These are phyloP conservation scores for Zea mays DNA, from an alignment of 176 grass and related monocot species.

Conservation along the genomic window DNA sequence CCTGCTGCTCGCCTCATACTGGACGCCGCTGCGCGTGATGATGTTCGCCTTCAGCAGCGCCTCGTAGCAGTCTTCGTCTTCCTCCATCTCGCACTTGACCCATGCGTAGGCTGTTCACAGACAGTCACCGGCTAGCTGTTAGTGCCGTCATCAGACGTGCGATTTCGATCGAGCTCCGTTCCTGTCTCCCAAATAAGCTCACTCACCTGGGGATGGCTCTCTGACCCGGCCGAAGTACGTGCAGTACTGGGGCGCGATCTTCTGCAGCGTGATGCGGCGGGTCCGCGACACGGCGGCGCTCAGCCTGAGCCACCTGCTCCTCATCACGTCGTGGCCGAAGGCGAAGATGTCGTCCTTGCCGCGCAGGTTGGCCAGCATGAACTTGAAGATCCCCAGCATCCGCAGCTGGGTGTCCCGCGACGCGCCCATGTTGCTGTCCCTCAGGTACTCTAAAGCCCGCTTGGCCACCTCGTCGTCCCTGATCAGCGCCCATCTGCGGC, in stretches of 20 bases:
- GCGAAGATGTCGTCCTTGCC: slow-evolving; percentile 60
- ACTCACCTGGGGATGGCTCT: slow-evolving; percentile 68
- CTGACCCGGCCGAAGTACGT: slow-evolving; percentile 57
- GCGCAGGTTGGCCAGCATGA: slow-evolving; percentile 53
- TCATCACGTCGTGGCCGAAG: slow-evolving; percentile 58
- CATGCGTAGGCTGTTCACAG: slow-evolving; percentile 54
- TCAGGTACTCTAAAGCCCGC: slow-evolving; percentile 34
- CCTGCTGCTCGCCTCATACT: slow-evolving; percentile 9
- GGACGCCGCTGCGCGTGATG: slow-evolving; percentile 33
- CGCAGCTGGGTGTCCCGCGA: slow-evolving; percentile 77
- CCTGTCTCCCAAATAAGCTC: not conserved
- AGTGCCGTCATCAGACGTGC: too few relatives aligned
- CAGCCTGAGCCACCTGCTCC: slow-evolving; percentile 53
- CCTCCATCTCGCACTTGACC: slow-evolving; percentile 75
- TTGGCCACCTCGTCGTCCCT: slow-evolving; percentile 52
- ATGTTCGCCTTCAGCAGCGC: slow-evolving; percentile 55
- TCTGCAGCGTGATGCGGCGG: slow-evolving; percentile 65
- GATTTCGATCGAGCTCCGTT: too few relatives aligned
- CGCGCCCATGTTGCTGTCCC: slow-evolving; percentile 45
- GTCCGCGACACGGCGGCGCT: slow-evolving; percentile 49
- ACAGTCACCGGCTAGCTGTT: not conserved
- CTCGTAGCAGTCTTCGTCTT: slow-evolving; percentile 57
- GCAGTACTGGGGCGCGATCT: slow-evolving; percentile 57
- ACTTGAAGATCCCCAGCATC: slow-evolving; percentile 55
- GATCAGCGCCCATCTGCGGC: slow-evolving; percentile 83